Base-by-base conservation (phyloP, 1,139 yeast species). In the Groenewaldozyma sp. region DNA sequence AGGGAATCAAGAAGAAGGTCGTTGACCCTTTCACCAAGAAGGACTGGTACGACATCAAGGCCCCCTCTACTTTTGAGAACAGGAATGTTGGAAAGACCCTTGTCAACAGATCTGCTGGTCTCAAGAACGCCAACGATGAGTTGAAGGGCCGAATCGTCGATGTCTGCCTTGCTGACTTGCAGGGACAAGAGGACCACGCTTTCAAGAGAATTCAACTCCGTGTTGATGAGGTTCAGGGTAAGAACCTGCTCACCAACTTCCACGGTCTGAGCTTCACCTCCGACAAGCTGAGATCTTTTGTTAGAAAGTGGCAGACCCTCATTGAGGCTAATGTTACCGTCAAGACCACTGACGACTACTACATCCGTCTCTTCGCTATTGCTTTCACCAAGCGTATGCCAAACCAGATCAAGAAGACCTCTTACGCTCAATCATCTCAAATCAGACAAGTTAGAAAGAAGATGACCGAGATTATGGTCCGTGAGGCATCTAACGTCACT, bases 11-110 rank as follows among this genome's bases (percentile, higher is more conserved):
- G 93, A 84, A 83, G 88, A 83, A 78, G 80, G 86, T 79, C 67
- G 88, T 82, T 58, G 94, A 83, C 77, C 94, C 94, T 65, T 83
- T 83, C 84, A 74, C 91, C 78, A 82, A 82, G 69, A 84, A 84
- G 75, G 94, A 83, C 63, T 83, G 95, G 95, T 84, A 74, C 70
- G 88, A 80, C 69, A 81, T 84, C 73, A 83, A 84, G 76, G 95
- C 95, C 55, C 95, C 95, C 64, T 78, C 94, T 64, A 82, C 94
- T 60, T 84, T 83, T 62, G 94, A 82, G 70, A 81, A 81, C 81
- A 82, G 94, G 71, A 81, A 82, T 64, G 94, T 82, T 63, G 95
- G 95, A 69, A 83, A 83, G 81, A 84, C 95, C 57, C 73, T 84
- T 62, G 88, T 84, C 67, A 84, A 84, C 91, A 82, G 82, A 68